Evolutionary conservation across 106 monocot genomes (phyloP).

Genomic region (Dioscorea dumetorum): DNA sequence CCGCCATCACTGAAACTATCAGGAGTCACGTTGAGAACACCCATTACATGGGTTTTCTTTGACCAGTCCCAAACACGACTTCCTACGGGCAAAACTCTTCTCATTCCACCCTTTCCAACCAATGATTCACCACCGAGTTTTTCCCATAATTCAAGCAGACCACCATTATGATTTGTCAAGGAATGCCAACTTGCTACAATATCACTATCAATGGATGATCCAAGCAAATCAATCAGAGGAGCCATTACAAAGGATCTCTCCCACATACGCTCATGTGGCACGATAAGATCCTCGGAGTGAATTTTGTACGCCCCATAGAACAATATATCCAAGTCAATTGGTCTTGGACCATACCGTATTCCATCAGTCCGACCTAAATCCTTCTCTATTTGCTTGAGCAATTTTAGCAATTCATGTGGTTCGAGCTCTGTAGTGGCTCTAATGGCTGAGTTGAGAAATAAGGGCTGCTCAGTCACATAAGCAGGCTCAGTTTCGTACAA

Average conservation of each 20-base stretch:
- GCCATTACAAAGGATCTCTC: constrained; percentile 93
- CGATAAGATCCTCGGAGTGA: constrained; percentile 47
- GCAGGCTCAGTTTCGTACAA: constrained; percentile 85
- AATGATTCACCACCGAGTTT: constrained; percentile 66
- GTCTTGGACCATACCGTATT: constrained; percentile 89
- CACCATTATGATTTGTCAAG: constrained; percentile 33
- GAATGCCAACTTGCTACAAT: constrained; percentile 71
- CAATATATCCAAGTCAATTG: constrained; percentile 88
- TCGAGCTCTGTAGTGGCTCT: constrained; percentile 63
- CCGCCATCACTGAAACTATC: constrained; percentile 98
- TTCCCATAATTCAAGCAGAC: constrained; percentile 70
- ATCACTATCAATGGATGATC: constrained; percentile 41
- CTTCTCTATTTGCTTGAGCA: constrained; percentile 76
- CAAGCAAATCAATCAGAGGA: constrained; percentile 82
- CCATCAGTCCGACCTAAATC: constrained; percentile 69
- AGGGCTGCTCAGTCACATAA: constrained; percentile 83
- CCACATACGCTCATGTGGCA: constrained; percentile 81
- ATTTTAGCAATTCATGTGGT: constrained; percentile 59
- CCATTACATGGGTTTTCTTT: constrained; percentile 79
- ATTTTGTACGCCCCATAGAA: constrained; percentile 58
- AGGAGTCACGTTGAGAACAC: constrained; percentile 81
- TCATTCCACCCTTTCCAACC: constrained; percentile 49
- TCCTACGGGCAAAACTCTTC: constrained; percentile 69
- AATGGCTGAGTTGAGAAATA: constrained; percentile 83
- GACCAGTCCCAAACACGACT: constrained; percentile 60